Evolutionary conservation across 306 rosid species (phyloP).

Genomic region (Senna tora): DNA sequence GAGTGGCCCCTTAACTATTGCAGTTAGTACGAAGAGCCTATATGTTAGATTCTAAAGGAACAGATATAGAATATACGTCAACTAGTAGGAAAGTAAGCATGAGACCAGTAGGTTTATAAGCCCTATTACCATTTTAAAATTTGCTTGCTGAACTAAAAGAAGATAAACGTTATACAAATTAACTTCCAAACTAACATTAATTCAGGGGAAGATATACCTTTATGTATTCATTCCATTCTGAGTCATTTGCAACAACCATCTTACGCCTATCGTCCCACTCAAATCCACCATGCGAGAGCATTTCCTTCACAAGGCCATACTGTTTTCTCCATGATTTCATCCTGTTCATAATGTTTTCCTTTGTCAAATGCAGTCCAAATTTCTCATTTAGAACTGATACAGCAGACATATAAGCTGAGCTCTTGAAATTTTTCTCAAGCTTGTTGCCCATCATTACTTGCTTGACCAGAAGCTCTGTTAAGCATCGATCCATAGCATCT

Average conservation of each 20-base stretch:
- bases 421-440: constrained; percentile 55
- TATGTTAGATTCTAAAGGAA: constrained; percentile 5
- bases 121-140: constrained; percentile 12
- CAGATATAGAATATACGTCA: neutral
- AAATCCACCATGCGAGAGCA: constrained; percentile 55
- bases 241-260: constrained; percentile 54
- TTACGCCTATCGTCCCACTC: constrained; percentile 55
- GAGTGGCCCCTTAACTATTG: neutral
- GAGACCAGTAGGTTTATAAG: constrained; percentile 3
- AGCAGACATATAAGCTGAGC: constrained; percentile 52
- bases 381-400: constrained; percentile 51
- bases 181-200: constrained; percentile 31
- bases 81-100: constrained; percentile 3
- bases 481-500: constrained; percentile 59
- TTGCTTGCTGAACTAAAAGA: constrained; percentile 13
- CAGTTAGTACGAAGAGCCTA: neutral
- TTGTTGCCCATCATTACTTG: constrained; percentile 60
- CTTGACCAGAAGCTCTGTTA: constrained; percentile 50
- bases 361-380: constrained; percentile 50
- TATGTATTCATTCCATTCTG: constrained; percentile 51
- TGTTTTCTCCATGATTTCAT: constrained; percentile 58
- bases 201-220: constrained; percentile 47
- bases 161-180: constrained; percentile 28
- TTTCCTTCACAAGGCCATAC: constrained; percentile 47
- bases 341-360: constrained; percentile 52